Percentiles rank a stretch among this genome's conserved stretches.
Evolutionary conservation across 2,329 filamentous ascomycete genomes (phyloP).

Genomic region (Cercospora citrullina): DNA sequence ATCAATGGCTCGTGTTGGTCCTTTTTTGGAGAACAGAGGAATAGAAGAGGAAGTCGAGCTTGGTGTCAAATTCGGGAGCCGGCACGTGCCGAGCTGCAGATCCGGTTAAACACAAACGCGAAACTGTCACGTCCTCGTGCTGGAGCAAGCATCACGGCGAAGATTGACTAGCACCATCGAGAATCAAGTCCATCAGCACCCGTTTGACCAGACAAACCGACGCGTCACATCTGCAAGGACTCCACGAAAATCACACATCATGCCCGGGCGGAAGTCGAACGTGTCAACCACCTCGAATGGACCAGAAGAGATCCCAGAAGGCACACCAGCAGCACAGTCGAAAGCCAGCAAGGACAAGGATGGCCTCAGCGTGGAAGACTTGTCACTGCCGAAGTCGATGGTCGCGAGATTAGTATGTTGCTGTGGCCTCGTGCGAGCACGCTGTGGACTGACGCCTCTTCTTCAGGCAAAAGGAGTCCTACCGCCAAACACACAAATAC

Average conservation of each 20-base stretch:
- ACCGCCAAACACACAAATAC: constrained; percentile 73
- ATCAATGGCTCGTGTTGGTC: neutral
- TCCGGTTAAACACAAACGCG: constrained; percentile 4
- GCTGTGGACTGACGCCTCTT: neutral
- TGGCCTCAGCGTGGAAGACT: constrained; percentile 46
- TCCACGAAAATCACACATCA: constrained; percentile 24
- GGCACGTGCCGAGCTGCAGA: constrained; percentile 1
- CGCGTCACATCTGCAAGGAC: neutral
- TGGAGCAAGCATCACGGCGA: neutral
- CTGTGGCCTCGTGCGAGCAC: neutral
- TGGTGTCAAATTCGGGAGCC: neutral
- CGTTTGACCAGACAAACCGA: neutral
- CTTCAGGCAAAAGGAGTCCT: constrained; percentile 16
- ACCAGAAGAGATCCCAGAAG: constrained; percentile 39
- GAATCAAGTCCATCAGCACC: neutral
- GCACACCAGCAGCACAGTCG: constrained; percentile 28
- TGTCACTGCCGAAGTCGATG: constrained; percentile 13
- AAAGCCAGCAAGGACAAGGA: constrained; percentile 38
- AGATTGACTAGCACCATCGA: neutral
- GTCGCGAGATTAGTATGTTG: constrained; percentile 9
- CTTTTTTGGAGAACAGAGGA: neutral
- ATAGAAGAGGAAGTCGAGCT: neutral
- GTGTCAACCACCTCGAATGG: constrained; percentile 44
- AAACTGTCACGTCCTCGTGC: neutral
- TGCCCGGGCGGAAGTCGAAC: constrained; percentile 53